Evolutionary conservation across 2,329 filamentous ascomycete genomes (phyloP).

Genomic region (Colletotrichum cereale): DNA sequence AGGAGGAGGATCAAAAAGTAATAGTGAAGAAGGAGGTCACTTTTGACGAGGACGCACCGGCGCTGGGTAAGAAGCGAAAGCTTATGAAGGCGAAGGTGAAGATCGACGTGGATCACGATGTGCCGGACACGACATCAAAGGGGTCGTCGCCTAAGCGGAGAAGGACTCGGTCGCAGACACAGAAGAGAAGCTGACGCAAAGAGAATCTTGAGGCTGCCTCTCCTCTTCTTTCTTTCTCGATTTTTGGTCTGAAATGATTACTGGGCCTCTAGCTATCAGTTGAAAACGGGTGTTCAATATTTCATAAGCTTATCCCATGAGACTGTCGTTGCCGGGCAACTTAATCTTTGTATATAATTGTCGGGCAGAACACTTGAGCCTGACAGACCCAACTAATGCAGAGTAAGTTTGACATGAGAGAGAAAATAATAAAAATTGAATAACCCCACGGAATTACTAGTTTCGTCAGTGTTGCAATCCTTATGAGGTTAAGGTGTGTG

Average conservation of each 20-base stretch:
- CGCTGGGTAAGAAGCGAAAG: conserved; percentile 39
- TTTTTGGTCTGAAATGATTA: neutral
- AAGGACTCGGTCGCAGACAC: conserved; percentile 38
- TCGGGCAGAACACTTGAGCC: neutral
- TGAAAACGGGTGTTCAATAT: neutral
- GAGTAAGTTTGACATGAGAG: too few species aligned
- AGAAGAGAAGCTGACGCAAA: neutral
- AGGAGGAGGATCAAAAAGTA: conserved; percentile 25
- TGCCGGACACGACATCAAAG: neutral
- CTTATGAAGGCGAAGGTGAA: conserved; percentile 38
- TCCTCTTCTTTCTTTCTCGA: neutral
- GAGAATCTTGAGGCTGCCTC: neutral
- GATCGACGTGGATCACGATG: conserved; percentile 31
- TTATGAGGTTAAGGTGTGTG: neutral
- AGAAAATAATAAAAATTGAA: neutral
- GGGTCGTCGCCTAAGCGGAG: conserved; percentile 36
- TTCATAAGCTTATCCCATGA: neutral
- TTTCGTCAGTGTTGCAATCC: neutral
- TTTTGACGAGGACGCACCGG: conserved; percentile 46
- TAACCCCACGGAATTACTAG: too few species aligned
- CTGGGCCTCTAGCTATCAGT: neutral
- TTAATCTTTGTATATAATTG: too few species aligned
- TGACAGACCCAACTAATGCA: neutral
- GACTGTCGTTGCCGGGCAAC: too few species aligned
- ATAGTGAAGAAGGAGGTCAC: conserved; percentile 45